Conservation (phyloP, 345 rosid species). For the Mallotus nudiflorus region DNA sequence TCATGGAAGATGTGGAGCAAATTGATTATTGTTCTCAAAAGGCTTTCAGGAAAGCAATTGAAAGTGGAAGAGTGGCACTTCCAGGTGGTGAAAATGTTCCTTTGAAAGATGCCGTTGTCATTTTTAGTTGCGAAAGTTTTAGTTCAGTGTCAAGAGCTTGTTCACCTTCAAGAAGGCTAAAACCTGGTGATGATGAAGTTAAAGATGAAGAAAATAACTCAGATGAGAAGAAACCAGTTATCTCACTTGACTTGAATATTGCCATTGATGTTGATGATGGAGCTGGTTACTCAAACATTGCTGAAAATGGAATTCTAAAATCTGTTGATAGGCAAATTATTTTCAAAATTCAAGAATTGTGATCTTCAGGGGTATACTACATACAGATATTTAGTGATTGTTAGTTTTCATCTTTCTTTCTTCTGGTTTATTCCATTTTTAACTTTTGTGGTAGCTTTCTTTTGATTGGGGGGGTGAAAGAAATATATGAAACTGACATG, state of each 20-base stretch:
- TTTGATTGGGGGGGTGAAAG: constrained; percentile 16
- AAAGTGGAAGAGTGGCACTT: constrained; percentile 40
- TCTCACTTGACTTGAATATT: constrained; percentile 57
- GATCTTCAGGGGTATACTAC: neutral
- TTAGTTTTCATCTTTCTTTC: neutral
- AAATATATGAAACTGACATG: constrained; percentile 34
- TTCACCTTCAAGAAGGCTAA: constrained; percentile 31
- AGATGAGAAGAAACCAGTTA: constrained; percentile 16
- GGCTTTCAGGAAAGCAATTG: constrained; percentile 45
- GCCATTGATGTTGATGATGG: constrained; percentile 38
- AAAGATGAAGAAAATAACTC: constrained; percentile 10
- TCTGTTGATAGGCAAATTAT: constrained; percentile 44
- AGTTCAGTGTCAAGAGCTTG: constrained; percentile 30
- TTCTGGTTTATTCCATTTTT: constrained; percentile 7
- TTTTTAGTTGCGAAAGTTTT: constrained; percentile 48
- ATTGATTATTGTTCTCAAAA: constrained; percentile 30
- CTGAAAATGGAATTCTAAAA: constrained; percentile 35
- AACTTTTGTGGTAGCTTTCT: constrained; percentile 1
- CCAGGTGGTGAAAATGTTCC: constrained; percentile 46
- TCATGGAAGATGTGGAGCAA: constrained; percentile 56
- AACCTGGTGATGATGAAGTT: constrained; percentile 21
- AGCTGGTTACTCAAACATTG: constrained; percentile 19
- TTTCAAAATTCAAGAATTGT: constrained; percentile 45
- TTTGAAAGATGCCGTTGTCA: constrained; percentile 60
- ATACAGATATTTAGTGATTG: constrained; percentile 4